These are phyloP conservation scores for Crotalaria pallida DNA, from an alignment of 306 rosid genomes.

Conservation along the genomic window DNA sequence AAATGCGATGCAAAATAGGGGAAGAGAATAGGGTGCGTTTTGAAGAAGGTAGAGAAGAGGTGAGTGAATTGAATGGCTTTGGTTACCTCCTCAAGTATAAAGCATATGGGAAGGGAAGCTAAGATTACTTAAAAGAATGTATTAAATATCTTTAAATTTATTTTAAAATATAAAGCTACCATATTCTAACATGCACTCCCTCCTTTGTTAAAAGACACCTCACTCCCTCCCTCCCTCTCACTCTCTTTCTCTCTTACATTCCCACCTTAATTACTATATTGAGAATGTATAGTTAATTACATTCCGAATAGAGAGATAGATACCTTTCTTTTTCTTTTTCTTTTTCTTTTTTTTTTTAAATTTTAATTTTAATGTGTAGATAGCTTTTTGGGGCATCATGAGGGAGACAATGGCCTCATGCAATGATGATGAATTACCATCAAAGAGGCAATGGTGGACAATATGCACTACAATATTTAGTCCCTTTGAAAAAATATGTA, in stretches of 20 bases:
- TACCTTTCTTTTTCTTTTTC: no score
- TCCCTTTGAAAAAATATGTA: not conserved
- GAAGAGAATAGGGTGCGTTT: constrained; percentile 97
- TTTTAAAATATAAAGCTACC: constrained; percentile 29
- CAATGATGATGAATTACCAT: constrained; percentile 36
- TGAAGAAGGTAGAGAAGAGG: constrained; percentile 54
- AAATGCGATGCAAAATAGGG: constrained; percentile 92
- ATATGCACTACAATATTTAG: constrained; percentile 3
- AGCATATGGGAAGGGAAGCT: constrained; percentile 38
- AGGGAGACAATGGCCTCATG: constrained; percentile 41
- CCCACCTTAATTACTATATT: constrained; percentile 19
- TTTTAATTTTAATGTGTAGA: constrained; percentile 22
- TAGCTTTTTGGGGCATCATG: constrained; percentile 40
- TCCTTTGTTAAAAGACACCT: constrained; percentile 58
- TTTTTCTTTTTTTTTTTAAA: not conserved
- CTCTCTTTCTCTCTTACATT: constrained; percentile 27
- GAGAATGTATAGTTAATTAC: constrained; percentile 5
- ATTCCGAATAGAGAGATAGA: constrained; percentile 1
- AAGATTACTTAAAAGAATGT: constrained; percentile 36
- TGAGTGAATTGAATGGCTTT: constrained; percentile 37
- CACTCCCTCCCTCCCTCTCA: constrained; percentile 19
- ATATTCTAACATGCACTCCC: constrained; percentile 49
- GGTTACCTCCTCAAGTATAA: constrained; percentile 38
- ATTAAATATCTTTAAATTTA: constrained; percentile 6
- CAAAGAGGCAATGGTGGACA: constrained; percentile 5